Evolutionary conservation across 179 eudicot genomes (phyloP).

Genomic region (Heliamphora pulchella): DNA sequence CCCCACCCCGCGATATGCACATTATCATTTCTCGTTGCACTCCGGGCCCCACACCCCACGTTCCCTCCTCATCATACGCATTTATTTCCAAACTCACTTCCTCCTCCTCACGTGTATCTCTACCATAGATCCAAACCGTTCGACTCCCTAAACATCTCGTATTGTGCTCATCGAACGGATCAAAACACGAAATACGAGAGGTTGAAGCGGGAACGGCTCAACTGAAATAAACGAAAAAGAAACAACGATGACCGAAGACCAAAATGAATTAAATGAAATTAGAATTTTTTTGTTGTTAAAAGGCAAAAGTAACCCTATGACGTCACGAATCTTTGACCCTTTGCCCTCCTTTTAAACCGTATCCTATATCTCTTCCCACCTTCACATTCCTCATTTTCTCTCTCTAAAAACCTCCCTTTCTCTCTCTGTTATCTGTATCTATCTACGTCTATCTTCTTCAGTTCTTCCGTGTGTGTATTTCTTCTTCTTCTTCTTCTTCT

Average conservation of each 20-base stretch:
- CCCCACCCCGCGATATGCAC: not conserved
- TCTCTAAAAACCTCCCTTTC: not conserved
- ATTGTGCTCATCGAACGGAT: not conserved
- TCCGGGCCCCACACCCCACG: slow-evolving; percentile 12
- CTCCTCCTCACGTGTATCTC: not conserved
- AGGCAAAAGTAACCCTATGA: not conserved
- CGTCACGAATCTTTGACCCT: slow-evolving; percentile 27
- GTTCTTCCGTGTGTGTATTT: not conserved
- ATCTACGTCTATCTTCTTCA: slow-evolving; percentile 4
- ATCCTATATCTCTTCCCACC: slow-evolving; percentile 2
- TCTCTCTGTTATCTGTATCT: not conserved
- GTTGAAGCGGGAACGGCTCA: not conserved
- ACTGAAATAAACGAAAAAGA: not conserved
- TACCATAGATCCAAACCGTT: not conserved
- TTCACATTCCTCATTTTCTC: slow-evolving; percentile 14
- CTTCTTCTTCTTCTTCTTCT: not conserved
- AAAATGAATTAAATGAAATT: slow-evolving; percentile 2
- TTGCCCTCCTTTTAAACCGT: slow-evolving; percentile 9
- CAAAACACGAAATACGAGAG: not conserved
- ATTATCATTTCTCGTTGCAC: slow-evolving; percentile 10
- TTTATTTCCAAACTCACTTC: not conserved
- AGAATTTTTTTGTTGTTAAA: not conserved
- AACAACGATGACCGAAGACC: slow-evolving; percentile 20
- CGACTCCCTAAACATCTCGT: not conserved
- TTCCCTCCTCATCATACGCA: slow-evolving; percentile 15